Evolutionary conservation across 73 alveolate species (phyloP).

Genomic region (Paramecium biaurelia): DNA sequence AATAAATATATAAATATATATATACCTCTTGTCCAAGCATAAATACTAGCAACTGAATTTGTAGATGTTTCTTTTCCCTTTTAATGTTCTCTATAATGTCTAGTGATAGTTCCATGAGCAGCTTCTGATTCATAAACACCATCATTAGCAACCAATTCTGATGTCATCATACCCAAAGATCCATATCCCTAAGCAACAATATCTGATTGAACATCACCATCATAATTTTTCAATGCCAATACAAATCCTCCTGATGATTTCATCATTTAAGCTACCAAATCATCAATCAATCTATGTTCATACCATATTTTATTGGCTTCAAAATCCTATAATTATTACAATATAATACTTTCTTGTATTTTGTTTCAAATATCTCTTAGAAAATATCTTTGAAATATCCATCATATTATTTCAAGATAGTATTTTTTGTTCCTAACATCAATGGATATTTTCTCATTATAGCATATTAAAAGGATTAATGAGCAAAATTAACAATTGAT

Average conservation of each 20-base stretch:
- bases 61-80: constrained; percentile 86
- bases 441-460: constrained; percentile 79
- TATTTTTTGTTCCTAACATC: constrained; percentile 84
- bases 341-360: constrained; percentile 30
- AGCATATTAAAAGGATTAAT: constrained; percentile 80
- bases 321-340: constrained; percentile 40
- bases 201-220: constrained; percentile 89
- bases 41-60: constrained; percentile 85
- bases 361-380: constrained; percentile 73
- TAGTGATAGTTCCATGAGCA: constrained; percentile 92
- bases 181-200: constrained; percentile 92
- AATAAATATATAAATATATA: too few species aligned
- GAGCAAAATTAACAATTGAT: constrained; percentile 83
- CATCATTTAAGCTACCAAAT: constrained; percentile 76
- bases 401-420: constrained; percentile 88
- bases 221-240: constrained; percentile 90
- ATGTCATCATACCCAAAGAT: constrained; percentile 83
- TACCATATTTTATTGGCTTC: constrained; percentile 80
- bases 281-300: constrained; percentile 88
- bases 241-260: constrained; percentile 85
- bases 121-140: constrained; percentile 89
- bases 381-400: constrained; percentile 90
- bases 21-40: constrained; percentile 89
- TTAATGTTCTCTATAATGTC: constrained; percentile 86
- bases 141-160: constrained; percentile 79